Evolutionary conservation across 768 basidiomycete genomes (phyloP).

Genomic region (Dioszegia crocea): DNA sequence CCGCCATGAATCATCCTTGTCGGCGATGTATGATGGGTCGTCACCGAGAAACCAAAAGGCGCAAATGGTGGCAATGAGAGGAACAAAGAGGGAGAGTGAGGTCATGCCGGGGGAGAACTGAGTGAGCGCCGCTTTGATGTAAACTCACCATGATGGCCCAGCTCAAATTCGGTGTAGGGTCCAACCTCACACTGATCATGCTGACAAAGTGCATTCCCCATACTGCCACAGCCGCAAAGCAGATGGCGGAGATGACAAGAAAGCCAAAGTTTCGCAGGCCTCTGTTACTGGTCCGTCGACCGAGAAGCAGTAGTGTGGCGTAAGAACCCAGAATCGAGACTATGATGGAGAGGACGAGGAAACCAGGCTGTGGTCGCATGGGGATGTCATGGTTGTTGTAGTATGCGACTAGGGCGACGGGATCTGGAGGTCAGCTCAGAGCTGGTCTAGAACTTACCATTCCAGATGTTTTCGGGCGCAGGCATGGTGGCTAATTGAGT

Average conservation of each 20-base stretch:
- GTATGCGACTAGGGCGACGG: conserved; percentile 37
- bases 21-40: conserved; percentile 29
- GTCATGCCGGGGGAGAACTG: conserved; percentile 49
- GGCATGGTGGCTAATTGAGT: too few relatives aligned
- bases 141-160: conserved; percentile 48
- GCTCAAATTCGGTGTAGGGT: conserved; percentile 31
- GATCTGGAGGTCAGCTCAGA: conserved; percentile 26
- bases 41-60: conserved; percentile 50
- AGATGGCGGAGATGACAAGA: conserved; percentile 39
- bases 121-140: conserved; percentile 1
- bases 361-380: conserved; percentile 41
- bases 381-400: conserved; percentile 39
- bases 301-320: conserved; percentile 48
- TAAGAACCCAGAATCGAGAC: conserved; percentile 51
- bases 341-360: conserved; percentile 48
- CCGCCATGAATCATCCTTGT: conserved; percentile 9
- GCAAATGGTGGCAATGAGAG: conserved; percentile 41
- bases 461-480: conserved; percentile 38
- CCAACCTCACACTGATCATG: conserved; percentile 41
- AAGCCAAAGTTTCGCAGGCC: conserved; percentile 43
- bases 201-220: conserved; percentile 50
- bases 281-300: conserved; percentile 37
- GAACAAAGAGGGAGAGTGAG: conserved; percentile 48
- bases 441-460: conserved; percentile 26
- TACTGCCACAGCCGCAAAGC: conserved; percentile 47